A percentile compares a stretch with the other conserved stretches of the same genome.
phyloP scores from a whole-genome alignment of 2,329 filamentous ascomycete genomes.

The Ophiostoma perfectum region DNA sequence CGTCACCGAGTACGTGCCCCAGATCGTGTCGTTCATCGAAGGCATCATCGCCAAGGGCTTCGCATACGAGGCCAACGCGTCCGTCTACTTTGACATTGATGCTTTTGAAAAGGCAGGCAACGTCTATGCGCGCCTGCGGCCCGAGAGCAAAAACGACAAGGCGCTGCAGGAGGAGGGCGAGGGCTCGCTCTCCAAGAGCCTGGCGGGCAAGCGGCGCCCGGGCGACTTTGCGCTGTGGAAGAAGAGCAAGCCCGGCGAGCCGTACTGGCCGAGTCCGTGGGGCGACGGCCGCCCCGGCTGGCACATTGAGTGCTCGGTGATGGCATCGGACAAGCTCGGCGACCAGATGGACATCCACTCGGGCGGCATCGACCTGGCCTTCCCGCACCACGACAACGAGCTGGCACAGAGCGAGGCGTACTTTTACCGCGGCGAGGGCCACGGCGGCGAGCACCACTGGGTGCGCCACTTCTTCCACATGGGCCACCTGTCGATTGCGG shows the following conservation, averaged over 20 bases:
- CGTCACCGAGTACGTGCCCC: slow-evolving; percentile 62
- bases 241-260: slow-evolving; percentile 49
- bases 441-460: slow-evolving; percentile 42
- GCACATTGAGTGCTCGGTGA: slow-evolving; percentile 71
- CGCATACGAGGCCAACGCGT: slow-evolving; percentile 58
- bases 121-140: slow-evolving; percentile 62
- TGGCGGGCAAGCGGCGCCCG: slow-evolving; percentile 54
- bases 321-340: slow-evolving; percentile 63
- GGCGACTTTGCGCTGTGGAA: slow-evolving; percentile 66
- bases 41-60: slow-evolving; percentile 62
- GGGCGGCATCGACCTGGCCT: slow-evolving; percentile 61
- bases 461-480: slow-evolving; percentile 72
- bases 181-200: slow-evolving; percentile 55
- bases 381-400: slow-evolving; percentile 53
- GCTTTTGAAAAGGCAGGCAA: slow-evolving; percentile 60
- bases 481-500: slow-evolving; percentile 47
- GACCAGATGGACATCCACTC: slow-evolving; percentile 65
- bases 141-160: slow-evolving; percentile 62
- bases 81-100: slow-evolving; percentile 68
- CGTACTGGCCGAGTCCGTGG: slow-evolving; percentile 59
- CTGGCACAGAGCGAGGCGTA: slow-evolving; percentile 68
- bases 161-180: slow-evolving; percentile 62
- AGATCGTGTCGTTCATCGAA: slow-evolving; percentile 58
- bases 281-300: slow-evolving; percentile 63
- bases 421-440: slow-evolving; percentile 41